Conservation (phyloP, 2,329 filamentous ascomycete genomes). For the Rutstroemia sp. region DNA sequence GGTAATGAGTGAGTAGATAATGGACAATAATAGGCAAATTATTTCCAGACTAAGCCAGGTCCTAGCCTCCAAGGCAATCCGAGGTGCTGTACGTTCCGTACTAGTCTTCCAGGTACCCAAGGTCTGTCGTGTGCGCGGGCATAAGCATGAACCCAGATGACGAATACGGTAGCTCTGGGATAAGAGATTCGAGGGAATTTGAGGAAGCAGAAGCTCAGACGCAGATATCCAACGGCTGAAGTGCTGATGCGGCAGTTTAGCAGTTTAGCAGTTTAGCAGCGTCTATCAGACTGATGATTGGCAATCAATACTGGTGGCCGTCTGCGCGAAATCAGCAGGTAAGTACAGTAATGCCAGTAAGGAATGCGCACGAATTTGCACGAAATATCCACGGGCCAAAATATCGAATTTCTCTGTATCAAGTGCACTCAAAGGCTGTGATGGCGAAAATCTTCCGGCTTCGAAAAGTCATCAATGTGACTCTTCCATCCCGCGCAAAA, state of each 20-base stretch:
- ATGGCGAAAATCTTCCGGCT: slow-evolving; percentile 9
- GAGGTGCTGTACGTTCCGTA: too few species aligned
- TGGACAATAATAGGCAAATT: not conserved
- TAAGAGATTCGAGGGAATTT: not conserved
- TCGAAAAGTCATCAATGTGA: not conserved
- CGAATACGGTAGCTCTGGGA: not conserved
- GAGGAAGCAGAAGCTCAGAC: not conserved
- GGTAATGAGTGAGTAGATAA: not conserved
- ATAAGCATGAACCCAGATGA: not conserved
- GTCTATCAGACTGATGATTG: too few species aligned
- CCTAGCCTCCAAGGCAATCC: too few species aligned
- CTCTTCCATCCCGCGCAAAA: not conserved
- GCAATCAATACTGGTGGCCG: too few species aligned
- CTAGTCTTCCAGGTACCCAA: too few species aligned
- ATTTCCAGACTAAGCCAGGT: not conserved
- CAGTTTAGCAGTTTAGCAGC: too few species aligned
- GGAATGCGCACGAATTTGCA: too few species aligned
- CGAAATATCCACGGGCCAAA: not conserved
- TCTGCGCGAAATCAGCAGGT: too few species aligned
- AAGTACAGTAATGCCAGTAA: too few species aligned
- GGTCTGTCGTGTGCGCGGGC: too few species aligned
- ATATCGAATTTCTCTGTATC: not conserved
- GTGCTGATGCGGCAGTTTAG: too few species aligned
- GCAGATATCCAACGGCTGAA: too few species aligned
- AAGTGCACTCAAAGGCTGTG: not conserved